Conservation (phyloP, 1,284 basidiomycete species). For the Xerocomus minutiporus region DNA sequence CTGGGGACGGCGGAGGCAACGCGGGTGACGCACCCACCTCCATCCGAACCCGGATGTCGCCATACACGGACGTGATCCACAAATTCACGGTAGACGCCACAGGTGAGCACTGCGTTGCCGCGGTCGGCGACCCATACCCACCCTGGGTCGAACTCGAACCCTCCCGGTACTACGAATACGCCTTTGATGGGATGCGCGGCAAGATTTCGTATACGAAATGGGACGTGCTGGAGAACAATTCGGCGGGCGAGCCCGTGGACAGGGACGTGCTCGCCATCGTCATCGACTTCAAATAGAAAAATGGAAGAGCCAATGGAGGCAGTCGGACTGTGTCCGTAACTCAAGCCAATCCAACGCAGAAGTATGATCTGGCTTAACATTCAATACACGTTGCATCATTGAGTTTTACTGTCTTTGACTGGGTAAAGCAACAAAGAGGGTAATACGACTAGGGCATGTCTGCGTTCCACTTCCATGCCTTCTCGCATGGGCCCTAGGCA, state of each 20-base stretch:
- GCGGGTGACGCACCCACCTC: neutral
- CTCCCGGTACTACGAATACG: neutral
- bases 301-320: neutral
- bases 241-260: constrained; percentile 5
- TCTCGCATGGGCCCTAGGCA: neutral
- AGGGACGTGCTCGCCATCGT: constrained; percentile 10
- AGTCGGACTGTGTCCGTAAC: neutral
- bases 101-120: constrained; percentile 9
- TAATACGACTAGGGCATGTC: constrained; percentile 2
- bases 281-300: constrained; percentile 12
- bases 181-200: constrained; percentile 14
- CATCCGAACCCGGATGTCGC: neutral
- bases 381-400: too few species aligned
- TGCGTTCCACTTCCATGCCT: neutral
- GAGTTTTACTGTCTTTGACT: too few species aligned
- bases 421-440: neutral
- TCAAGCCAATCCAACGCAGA: too few species aligned
- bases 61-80: neutral
- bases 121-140: constrained; percentile 12
- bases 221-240: constrained; percentile 3
- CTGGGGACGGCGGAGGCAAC: neutral
- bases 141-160: constrained; percentile 4
- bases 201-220: constrained; percentile 13
- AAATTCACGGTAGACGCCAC: constrained; percentile 21
- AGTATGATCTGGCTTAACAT: too few species aligned